Base-by-base conservation (phyloP, 169 alveolate species). In the Eimeria brunetti region DNA sequence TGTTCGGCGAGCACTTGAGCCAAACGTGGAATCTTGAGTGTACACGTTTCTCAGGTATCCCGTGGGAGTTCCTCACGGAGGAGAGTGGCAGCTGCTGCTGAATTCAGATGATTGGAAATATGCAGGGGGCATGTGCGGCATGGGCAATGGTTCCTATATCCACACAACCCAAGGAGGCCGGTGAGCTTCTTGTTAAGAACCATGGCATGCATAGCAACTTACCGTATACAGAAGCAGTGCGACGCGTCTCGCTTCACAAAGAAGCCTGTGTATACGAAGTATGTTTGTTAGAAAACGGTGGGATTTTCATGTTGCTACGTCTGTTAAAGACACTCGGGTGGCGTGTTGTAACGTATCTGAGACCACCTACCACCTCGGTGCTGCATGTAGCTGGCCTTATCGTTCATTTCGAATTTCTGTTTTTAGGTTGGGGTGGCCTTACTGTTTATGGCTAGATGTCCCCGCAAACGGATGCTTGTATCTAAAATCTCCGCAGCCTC, bases 81-180 rank as follows among this genome's bases (percentile, higher is more conserved):
- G 96, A 20, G 97, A 95, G 96, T 97, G 98, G 98, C 89, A 89
- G 60, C 96, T 97, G 46, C 46, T 97, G 80, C 94, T 97, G 69
- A 97, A 97, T 93, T 97, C 98, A 18, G 97, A 97, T 76, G 97
- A 96, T 85, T 96, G 97, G 98, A 88, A 94, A 64, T 97, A 96
- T 60, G 98, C 97, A 30, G 98, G 97, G 30, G 96, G 97, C 33
- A 96, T 95, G 97, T 95, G 95, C 16, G 97, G 97, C 14, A 96
- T 95, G 84, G 97, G 97, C 24, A 95, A 94, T 71, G 71, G 94
- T 62, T 94, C 95, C 11, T 58, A 58, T 16, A 81, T 96, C 33
- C 95, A 83, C 64, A 96, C 97, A 33, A 90, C 97, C 80, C 96
- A 95, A 56, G 97, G 97, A 24, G 97, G 97, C 51, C 44, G 96